Percentiles rank a stretch among this genome's conserved stretches.
Evolutionary conservation across 345 rosid genomes (phyloP).

Genomic region (Hibiscus tridactylites): DNA sequence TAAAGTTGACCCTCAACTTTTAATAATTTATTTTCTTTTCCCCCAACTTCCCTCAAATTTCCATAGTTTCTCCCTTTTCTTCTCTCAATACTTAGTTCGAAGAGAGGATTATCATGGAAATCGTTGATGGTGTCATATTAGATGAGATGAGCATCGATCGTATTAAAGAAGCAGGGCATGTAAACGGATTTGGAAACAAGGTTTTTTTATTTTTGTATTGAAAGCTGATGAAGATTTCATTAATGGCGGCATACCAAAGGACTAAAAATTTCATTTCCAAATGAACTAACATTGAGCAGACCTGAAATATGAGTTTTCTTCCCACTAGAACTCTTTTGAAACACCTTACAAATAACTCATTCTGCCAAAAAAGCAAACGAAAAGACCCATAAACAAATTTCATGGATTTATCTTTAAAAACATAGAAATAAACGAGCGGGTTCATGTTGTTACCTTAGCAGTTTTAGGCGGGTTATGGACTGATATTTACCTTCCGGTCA

Average conservation of each 20-base stretch:
- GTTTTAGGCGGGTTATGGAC: not conserved
- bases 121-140: no score
- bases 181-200: conserved; percentile 26
- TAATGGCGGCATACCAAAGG: conserved; percentile 7
- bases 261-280: conserved; percentile 29
- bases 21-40: no score
- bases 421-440: not conserved
- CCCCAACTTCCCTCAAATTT: no score
- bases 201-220: conserved; percentile 26
- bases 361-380: conserved; percentile 29
- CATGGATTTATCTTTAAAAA: not conserved
- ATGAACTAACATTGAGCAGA: conserved; percentile 23
- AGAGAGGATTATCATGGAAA: no score
- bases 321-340: conserved; percentile 63
- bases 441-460: not conserved
- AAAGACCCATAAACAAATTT: not conserved
- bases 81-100: no score
- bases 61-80: no score
- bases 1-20: no score
- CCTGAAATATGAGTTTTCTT: conserved; percentile 46
- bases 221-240: conserved; percentile 27
- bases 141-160: conserved; percentile 7
- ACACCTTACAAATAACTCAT: conserved; percentile 91
- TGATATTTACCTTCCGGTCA: not conserved
- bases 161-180: conserved; percentile 81